phyloP scores from a whole-genome alignment of 352 stramenopile genomes.

The Hyaloperonospora arabidopsidis region DNA sequence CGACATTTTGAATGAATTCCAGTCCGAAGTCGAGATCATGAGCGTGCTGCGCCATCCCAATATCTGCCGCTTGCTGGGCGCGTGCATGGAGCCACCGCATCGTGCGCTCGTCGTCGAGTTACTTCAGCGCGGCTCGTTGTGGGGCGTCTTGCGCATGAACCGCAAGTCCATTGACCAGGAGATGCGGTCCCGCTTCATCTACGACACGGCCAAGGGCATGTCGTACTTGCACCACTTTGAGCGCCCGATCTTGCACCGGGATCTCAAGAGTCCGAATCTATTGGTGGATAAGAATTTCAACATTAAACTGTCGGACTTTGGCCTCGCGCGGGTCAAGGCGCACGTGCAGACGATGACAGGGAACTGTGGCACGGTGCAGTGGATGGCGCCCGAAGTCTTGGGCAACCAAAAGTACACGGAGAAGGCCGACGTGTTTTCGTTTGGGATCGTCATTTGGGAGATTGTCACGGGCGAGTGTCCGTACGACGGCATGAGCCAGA shows the following conservation, averaged over 20 bases:
- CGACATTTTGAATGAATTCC: slow-evolving; percentile 59
- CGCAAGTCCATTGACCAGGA: slow-evolving; percentile 45
- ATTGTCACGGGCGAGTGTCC: slow-evolving; percentile 82
- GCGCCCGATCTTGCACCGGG: slow-evolving; percentile 74
- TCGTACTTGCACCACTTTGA: slow-evolving; percentile 78
- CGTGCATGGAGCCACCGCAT: slow-evolving; percentile 89
- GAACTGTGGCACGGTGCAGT: slow-evolving; percentile 71
- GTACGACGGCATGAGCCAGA: slow-evolving; percentile 83
- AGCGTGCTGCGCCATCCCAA: slow-evolving; percentile 90
- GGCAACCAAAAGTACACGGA: slow-evolving; percentile 86
- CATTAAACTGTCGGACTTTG: slow-evolving; percentile 85
- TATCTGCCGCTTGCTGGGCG: slow-evolving; percentile 92
- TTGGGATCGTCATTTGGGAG: slow-evolving; percentile 88
- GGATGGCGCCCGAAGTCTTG: slow-evolving; percentile 69
- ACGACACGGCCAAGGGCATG: slow-evolving; percentile 79
- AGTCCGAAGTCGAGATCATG: slow-evolving; percentile 72
- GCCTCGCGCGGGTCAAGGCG: slow-evolving; percentile 67
- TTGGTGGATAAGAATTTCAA: slow-evolving; percentile 79
- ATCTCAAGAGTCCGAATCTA: slow-evolving; percentile 81
- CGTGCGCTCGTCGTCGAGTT: slow-evolving; percentile 91
- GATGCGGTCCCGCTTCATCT: slow-evolving; percentile 55
- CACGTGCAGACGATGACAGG: slow-evolving; percentile 83
- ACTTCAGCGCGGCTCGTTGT: slow-evolving; percentile 86
- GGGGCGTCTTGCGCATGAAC: slow-evolving; percentile 82
- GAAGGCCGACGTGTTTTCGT: slow-evolving; percentile 87